Base-by-base conservation (phyloP, 345 rosid genomes). In the Noccaea caerulescens region DNA sequence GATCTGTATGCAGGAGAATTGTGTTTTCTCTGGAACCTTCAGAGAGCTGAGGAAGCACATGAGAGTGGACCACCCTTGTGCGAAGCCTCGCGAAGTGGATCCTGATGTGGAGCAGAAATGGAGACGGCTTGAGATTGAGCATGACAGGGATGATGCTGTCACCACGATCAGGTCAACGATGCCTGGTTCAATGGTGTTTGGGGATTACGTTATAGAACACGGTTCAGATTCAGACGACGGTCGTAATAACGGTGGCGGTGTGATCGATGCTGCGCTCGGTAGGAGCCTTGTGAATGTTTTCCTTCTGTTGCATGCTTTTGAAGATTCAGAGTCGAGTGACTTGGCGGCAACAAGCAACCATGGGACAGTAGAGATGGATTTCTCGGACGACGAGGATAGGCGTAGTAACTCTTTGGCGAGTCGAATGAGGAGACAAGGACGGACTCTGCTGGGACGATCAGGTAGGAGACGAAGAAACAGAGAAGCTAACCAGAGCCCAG, bases 11-110 rank as follows among this genome's bases (percentile, higher is more conserved):
- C 97, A 93, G 83, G 97, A 93, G 59, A 71, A 82, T 39, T 93
- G 98, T 71, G 71, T 84, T 12, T 93, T 84, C 51, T 62, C 81
- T 58, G 98, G 97, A 52, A 80, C 85, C 13, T 93, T 77, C 82
- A 89, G 85, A 80, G 98, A 91, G 80, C 84, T 93, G 33, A 86
- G 97, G 87, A 91, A 91, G 79, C 98, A 91, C 80, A 86, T 93
- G 94, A 91, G 44, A 76, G 68, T 72, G 32, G 89, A 83, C 33
- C 97, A 93, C 73, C 98, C 97, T 23, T 73, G 83, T 41, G 93
- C 92, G 5, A 72, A 69, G 70, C 98, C 97, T 11, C 96, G 92
- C 5, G 82, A 82, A 64, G 94, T 86, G 51, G 97, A 93, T 77
- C 97, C 96, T 1, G 57, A 43, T n/a, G 78, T 79, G 64, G 94